Evolutionary conservation across 116 monocot species (phyloP).

Genomic region (Cymodocea nodosa): DNA sequence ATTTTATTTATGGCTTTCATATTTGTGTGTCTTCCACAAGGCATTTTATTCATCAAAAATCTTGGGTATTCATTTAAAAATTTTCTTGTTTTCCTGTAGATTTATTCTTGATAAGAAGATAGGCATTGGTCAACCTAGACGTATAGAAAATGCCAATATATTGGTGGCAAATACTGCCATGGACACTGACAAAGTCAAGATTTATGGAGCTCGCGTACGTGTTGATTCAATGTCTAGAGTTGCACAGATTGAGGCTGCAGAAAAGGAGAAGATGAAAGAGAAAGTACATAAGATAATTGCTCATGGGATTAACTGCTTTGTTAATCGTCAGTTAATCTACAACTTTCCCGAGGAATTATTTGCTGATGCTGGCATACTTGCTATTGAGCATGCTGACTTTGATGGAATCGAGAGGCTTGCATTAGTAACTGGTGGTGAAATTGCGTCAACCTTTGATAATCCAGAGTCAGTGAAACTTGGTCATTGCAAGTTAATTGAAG

Average conservation of each 20-base stretch:
- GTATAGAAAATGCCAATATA: constrained; percentile 93
- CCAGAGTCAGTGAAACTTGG: constrained; percentile 98
- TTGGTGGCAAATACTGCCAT: constrained; percentile 98
- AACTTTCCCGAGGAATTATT: constrained; percentile 97
- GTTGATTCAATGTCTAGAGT: constrained; percentile 94
- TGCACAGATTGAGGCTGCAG: constrained; percentile 81
- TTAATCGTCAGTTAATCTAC: constrained; percentile 91
- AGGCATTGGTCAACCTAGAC: constrained; percentile 88
- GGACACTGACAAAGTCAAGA: constrained; percentile 99
- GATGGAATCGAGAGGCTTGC: constrained; percentile 93
- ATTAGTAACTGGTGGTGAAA: constrained; percentile 89
- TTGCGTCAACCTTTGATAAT: constrained; percentile 93
- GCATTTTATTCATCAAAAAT: background rate
- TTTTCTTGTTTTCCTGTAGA: constrained; percentile 19
- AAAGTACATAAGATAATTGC: constrained; percentile 90
- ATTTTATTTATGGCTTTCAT: too few species aligned
- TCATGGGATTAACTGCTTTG: constrained; percentile 96
- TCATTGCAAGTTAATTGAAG: constrained; percentile 88
- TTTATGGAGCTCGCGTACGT: constrained; percentile 94
- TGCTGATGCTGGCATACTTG: constrained; percentile 92
- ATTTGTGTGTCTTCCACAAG: too few species aligned
- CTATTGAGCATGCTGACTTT: constrained; percentile 98
- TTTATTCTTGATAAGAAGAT: constrained; percentile 99
- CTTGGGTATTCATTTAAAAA: background rate
- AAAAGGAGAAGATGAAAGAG: constrained; percentile 93